A percentile compares a stretch with the other conserved stretches of the same genome.
Conservation (phyloP, 2,329 filamentous ascomycete genomes). For the Colletotrichum sansevieriae region DNA sequence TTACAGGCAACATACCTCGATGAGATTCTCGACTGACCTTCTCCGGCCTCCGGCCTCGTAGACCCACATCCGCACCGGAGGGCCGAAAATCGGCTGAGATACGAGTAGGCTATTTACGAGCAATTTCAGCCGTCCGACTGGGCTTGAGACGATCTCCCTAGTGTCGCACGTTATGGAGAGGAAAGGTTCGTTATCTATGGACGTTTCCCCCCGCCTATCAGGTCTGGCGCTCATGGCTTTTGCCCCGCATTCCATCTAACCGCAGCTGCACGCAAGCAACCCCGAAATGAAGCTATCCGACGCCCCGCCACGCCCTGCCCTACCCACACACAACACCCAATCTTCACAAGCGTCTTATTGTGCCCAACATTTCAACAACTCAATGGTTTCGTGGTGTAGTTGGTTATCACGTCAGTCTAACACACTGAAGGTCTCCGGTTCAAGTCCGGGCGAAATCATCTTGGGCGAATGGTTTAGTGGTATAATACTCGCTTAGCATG, state of each 20-base stretch:
- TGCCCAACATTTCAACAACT: rapidly evolving
- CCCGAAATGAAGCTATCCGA: slow-evolving; percentile 11
- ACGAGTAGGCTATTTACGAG: too few relatives aligned
- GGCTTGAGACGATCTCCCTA: not conserved
- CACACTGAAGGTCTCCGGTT: slow-evolving; percentile 44
- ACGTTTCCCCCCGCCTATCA: too few relatives aligned
- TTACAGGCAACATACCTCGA: too few relatives aligned
- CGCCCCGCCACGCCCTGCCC: slow-evolving; percentile 24
- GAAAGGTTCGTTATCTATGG: not conserved
- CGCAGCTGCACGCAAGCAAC: not conserved
- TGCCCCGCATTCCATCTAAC: slow-evolving; percentile 10
- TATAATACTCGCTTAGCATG: slow-evolving; percentile 43
- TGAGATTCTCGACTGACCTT: not conserved
- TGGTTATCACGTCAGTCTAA: slow-evolving; percentile 65
- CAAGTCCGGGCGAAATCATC: slow-evolving; percentile 42
- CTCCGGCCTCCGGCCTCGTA: not conserved
- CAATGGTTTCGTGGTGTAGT: slow-evolving; percentile 50
- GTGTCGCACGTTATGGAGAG: too few relatives aligned
- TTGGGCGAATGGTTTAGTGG: slow-evolving; percentile 42
- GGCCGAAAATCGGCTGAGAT: not conserved
- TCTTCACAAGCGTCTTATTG: not conserved
- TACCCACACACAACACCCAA: not conserved
- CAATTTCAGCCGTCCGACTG: not conserved
- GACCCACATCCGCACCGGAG: slow-evolving; percentile 4
- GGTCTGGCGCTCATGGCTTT: not conserved